Evolutionary conservation across 1,284 basidiomycete genomes (phyloP), one percentile per base, ranked within the genome.

Genomic region (Cryptococcus hybrid): DNA sequence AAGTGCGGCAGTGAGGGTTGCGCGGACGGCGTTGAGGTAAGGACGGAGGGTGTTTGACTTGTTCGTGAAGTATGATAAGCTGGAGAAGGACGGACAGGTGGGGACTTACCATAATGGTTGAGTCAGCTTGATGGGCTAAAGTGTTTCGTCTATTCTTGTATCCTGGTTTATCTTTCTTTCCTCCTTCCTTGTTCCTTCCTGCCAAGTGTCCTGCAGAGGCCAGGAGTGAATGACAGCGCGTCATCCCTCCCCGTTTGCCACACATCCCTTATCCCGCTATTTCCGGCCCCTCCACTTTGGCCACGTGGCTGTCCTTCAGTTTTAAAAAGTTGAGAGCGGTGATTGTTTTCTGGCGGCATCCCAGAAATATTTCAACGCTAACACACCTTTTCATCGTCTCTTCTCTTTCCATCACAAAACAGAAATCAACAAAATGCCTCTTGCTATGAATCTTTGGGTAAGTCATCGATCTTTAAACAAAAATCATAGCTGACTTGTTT

Each of bases 1-100:
- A 65, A 99, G 82, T 1, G 96, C 94, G n/a, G 95, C 95, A 5
- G 94, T 98, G 54, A 99, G 83, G 11, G 95, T 95, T 8, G 92
- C 90, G 63, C 96, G 84, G 52, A 99, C 95, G 40, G 94, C 94
- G 37, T 91, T 88, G 59, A 99, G 88, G 79, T 99, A 99, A 3
- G 95, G 94, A 69, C 95, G 85, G 52, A 99, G 84, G 3, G 84
- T 83, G 79, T 85, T 84, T 50, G 83, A 83, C 84, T 83, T 15
- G 30, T 42, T 3, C 40, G 15, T 15, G 49, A 42, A 8, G 30
- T 24, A 37, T 24, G n/a, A 50, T 64, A 45, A 74, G 72, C 46
- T 71, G 68, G 36, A 54, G 57, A 7, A 63, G 65, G 15, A 56
- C 57, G 8, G 72, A 5, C 43, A 39, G 7, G 35, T 40, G 7